A percentile compares a stretch with the other conserved stretches of the same genome.
These are phyloP conservation scores for Gossypium thurberi DNA, from an alignment of 345 rosid species.

Conservation along the genomic window DNA sequence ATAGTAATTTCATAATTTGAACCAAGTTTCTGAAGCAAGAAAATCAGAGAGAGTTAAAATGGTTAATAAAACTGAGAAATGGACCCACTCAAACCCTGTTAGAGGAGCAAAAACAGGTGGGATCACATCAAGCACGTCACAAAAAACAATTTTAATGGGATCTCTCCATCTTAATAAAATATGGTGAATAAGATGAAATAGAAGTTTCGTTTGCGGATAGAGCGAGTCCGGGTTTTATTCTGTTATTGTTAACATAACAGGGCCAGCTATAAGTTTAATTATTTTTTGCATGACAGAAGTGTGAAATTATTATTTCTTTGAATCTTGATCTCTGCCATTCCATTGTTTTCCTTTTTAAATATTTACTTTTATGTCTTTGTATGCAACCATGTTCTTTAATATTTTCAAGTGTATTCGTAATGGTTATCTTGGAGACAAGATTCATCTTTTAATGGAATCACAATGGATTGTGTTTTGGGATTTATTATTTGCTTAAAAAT, in stretches of 20 bases:
- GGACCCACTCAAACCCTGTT: background rate
- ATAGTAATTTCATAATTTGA: too few species aligned
- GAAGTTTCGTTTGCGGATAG: background rate
- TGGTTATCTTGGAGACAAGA: too few species aligned
- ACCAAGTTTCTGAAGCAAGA: too few species aligned
- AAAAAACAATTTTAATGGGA: background rate
- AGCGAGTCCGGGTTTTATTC: constrained; percentile 18
- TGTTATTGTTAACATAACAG: background rate
- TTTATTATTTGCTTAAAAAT: too few species aligned
- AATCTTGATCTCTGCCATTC: background rate
- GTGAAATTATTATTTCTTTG: background rate
- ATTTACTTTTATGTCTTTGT: too few species aligned
- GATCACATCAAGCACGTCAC: background rate
- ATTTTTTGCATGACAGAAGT: background rate
- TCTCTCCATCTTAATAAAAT: background rate
- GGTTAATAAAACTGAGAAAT: constrained; percentile 1
- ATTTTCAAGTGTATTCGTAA: too few species aligned
- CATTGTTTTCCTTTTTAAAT: background rate
- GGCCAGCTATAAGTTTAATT: constrained; percentile 3
- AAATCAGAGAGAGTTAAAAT: background rate
- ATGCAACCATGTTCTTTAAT: too few species aligned
- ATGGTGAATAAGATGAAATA: too few species aligned
- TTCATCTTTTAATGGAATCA: too few species aligned
- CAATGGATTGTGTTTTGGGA: too few species aligned
- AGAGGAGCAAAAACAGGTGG: background rate